A percentile compares a stretch with the other conserved stretches of the same genome.
These are phyloP conservation scores for Oryza meridionalis DNA, from an alignment of 176 grass and related monocot species.

Conservation along the genomic window DNA sequence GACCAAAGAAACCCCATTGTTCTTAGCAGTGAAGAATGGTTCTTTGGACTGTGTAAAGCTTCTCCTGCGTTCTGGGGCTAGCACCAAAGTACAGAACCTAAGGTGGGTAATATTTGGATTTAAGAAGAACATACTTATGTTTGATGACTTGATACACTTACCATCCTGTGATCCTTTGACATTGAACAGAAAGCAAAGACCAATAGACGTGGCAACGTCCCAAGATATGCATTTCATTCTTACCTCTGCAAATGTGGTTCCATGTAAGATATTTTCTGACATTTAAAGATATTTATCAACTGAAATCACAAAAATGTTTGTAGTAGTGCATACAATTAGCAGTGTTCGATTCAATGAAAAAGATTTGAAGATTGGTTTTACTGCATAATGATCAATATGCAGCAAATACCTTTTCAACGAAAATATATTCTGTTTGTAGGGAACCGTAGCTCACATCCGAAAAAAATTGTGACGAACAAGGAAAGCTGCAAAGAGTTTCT, in stretches of 20 bases:
- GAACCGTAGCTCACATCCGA: slow-evolving; percentile 33
- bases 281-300: slow-evolving; percentile 11
- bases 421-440: slow-evolving; percentile 36
- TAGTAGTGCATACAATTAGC: neutral
- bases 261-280: slow-evolving; percentile 40
- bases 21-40: slow-evolving; percentile 62
- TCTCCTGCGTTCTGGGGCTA: slow-evolving; percentile 57
- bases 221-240: slow-evolving; percentile 66
- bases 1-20: slow-evolving; percentile 70
- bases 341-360: slow-evolving; percentile 14
- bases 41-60: slow-evolving; percentile 55
- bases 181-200: slow-evolving; percentile 62
- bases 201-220: slow-evolving; percentile 56
- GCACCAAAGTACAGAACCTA: slow-evolving; percentile 57
- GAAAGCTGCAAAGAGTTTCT: slow-evolving; percentile 15
- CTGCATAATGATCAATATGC: slow-evolving; percentile 9
- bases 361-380: slow-evolving; percentile 20
- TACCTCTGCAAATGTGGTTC: slow-evolving; percentile 43
- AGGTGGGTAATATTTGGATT: slow-evolving; percentile 40
- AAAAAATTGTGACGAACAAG: slow-evolving; percentile 31
- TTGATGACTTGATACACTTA: slow-evolving; percentile 12
- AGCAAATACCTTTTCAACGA: slow-evolving; percentile 9
- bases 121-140: neutral
- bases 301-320: neutral
- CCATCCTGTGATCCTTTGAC: slow-evolving; percentile 19